Base-by-base conservation (phyloP, 495 filamentous ascomycete species). In the Neurospora hispaniola region DNA sequence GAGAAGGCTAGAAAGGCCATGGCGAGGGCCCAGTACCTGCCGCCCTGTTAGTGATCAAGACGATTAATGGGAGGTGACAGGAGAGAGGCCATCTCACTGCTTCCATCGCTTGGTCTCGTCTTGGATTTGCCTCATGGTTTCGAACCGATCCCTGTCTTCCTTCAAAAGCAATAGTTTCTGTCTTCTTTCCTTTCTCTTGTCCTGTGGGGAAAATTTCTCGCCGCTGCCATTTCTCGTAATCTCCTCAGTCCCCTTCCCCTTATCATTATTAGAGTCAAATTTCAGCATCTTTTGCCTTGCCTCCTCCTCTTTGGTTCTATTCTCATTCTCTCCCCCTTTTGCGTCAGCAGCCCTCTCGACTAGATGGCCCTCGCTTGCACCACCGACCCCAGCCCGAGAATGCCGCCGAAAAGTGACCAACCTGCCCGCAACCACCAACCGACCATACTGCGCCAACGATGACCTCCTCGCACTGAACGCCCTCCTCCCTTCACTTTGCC, bases 101-200 rank as follows among this genome's bases (percentile, higher is more conserved):
- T 90, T 88, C 76, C 88, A 89, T 11, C 83, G 83, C 12, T 86
- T 81, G 0, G 89, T 89, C 59, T 89, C 87, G 4, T 83, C 77
- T 75, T 93, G 89, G 23, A 94, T 90, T 31, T 87, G 85, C 38
- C 93, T 86, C 93, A 95, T 95, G 1, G 91, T 86, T 27, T 90
- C 81, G 74, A 95, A 95, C 18, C 93, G 87, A 74, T 91, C 90
- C 76, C 90, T 87, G 27, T 90, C 84, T 42, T 82, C 77, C 44
- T 86, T 79, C 40, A 91, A 77, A 14, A 83, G 80, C 69, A 85
- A 78, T 2, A 92, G 76, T 38, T 88, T 84, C 41, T 85, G 79
- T 23, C 82, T 77, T 4, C 88, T 81, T 62, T 87, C 86, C 70
- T 86, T 89, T 54, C 88, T 85, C 27, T 85, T 83, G 71, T 90